These are phyloP conservation scores for Mycena floridula DNA, from an alignment of 768 basidiomycete species.

Conservation along the genomic window DNA sequence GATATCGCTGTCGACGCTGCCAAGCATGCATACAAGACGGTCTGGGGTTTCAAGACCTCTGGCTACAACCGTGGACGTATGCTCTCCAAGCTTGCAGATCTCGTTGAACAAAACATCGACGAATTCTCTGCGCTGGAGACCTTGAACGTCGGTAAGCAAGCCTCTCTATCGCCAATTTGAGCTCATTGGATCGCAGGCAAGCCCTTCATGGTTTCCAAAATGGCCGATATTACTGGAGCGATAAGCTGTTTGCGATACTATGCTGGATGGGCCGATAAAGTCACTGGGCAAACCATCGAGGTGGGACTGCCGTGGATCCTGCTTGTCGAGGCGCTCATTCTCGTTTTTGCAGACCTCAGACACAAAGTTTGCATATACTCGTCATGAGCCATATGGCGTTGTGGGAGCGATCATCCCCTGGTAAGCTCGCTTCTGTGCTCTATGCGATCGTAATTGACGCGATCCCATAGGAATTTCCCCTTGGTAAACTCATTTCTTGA, in stretches of 20 bases:
- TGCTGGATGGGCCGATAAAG: constrained; percentile 59
- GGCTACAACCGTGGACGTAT: constrained; percentile 32
- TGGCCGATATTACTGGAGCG: constrained; percentile 18
- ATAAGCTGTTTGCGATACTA: constrained; percentile 44
- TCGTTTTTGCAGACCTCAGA: constrained; percentile 25
- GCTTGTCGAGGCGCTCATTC: background rate
- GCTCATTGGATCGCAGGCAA: constrained; percentile 19
- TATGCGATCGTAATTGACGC: no score
- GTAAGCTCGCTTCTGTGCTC: no score
- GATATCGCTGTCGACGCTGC: constrained; percentile 58
- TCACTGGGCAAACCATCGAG: constrained; percentile 44
- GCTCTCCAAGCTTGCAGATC: constrained; percentile 41
- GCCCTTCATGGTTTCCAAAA: no score
- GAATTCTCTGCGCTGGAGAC: constrained; percentile 46
- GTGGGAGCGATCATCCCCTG: no score
- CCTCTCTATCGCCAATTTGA: background rate
- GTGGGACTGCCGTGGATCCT: constrained; percentile 6
- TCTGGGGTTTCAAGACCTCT: constrained; percentile 46
- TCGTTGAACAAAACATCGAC: constrained; percentile 42
- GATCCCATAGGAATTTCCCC: no score
- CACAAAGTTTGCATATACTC: no score
- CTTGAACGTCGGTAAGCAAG: constrained; percentile 34
- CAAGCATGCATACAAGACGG: constrained; percentile 29
- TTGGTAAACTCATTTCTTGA: no score
- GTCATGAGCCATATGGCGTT: constrained; percentile 57